Evolutionary conservation across 129 eudicot species (phyloP).

Genomic region (Lactuca sativa): DNA sequence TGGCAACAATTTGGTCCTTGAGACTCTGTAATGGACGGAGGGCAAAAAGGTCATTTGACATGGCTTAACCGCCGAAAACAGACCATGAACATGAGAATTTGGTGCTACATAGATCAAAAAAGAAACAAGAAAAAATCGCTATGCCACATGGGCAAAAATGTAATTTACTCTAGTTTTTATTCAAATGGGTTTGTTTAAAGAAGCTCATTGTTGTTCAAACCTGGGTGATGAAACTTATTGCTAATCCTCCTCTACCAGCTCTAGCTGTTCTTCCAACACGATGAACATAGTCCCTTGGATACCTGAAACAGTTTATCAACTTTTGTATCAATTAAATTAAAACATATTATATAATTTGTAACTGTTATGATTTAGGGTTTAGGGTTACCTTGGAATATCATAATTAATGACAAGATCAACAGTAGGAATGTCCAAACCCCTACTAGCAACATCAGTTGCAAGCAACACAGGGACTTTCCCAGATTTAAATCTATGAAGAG

Average conservation of each 20-base stretch:
- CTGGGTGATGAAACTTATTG: slow-evolving; percentile 73
- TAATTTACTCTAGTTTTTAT: too few species aligned
- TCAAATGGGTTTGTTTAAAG: neutral
- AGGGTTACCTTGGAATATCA: slow-evolving; percentile 75
- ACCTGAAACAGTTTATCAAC: slow-evolving; percentile 35
- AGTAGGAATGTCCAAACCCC: slow-evolving; percentile 92
- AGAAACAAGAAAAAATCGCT: too few species aligned
- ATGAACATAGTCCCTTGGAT: slow-evolving; percentile 83
- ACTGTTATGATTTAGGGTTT: neutral
- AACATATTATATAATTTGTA: neutral
- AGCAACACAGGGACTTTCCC: slow-evolving; percentile 69
- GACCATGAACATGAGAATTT: too few species aligned
- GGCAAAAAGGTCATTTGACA: too few species aligned
- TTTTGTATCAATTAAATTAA: neutral
- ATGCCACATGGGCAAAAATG: too few species aligned
- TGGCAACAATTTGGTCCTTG: too few species aligned
- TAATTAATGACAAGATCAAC: slow-evolving; percentile 92
- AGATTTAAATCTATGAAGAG: slow-evolving; percentile 81
- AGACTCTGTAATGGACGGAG: too few species aligned
- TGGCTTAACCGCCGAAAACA: too few species aligned
- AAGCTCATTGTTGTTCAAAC: slow-evolving; percentile 28
- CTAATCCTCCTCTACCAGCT: slow-evolving; percentile 94
- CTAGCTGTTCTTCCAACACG: slow-evolving; percentile 99
- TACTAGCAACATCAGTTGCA: slow-evolving; percentile 90
- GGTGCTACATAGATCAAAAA: too few species aligned